Base-by-base conservation (phyloP, 495 filamentous ascomycete genomes). In the Neurospora discreta region DNA sequence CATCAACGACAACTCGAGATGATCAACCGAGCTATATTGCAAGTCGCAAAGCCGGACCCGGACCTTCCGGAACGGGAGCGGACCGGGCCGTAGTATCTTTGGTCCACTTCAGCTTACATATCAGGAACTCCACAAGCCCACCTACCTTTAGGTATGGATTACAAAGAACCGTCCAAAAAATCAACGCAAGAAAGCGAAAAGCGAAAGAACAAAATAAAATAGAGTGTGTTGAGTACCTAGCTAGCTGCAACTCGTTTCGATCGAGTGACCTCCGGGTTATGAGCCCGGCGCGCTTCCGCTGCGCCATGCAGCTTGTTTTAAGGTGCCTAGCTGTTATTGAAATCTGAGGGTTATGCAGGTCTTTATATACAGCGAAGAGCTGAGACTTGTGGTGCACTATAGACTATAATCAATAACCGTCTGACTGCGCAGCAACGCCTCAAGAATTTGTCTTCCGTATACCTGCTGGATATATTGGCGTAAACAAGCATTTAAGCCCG, bases 231-330 rank as follows among this genome's bases (percentile, higher is more conserved):
- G 52, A 30, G 11, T 60, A n/a, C n/a, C n/a, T n/a, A n/a, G n/a
- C n/a, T n/a, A 77, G 75, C 75, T 72, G 70, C 67, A 41, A 75
- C 74, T 77, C 72, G 75, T 77, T 77, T 77, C 75, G 75, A 77
- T 77, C 75, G 72, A 77, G 74, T 75, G 75, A 77, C 75, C 75
- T 77, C 75, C 75, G 75, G 75, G 75, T 77, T 77, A 77, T 76
- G 74, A 77, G 74, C 74, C 76, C 76, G 74, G 74, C 76, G 74
- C 74, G 71, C 74, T 77, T 76, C 76, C 76, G 70, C 76, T 77
- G 74, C 73, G 76, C 76, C 71, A 77, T 65, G 68, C 70, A 76
- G 72, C 73, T 75, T 74, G 68, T 39, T 67, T n/a, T n/a, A n/a
- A n/a, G n/a, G n/a, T n/a, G n/a, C n/a, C n/a, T 30, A 11, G 7